Evolutionary conservation across 305 asterid genomes (phyloP), one percentile per base, ranked within the genome.

Genomic region (Andrographis paniculata): DNA sequence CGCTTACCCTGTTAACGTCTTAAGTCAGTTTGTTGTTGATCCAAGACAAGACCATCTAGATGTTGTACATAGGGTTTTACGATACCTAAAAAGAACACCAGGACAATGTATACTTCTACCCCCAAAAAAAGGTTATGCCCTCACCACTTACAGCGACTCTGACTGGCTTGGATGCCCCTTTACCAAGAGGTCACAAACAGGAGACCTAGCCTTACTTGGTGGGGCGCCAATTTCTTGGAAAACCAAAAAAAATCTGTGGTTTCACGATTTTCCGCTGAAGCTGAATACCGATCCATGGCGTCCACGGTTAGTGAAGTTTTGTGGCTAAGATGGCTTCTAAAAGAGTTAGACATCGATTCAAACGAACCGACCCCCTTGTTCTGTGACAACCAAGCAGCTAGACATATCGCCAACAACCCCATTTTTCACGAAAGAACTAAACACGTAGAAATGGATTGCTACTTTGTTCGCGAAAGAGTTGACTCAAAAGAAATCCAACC

Each of bases 351-450:
- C 20, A 0, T 2, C 18, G 0, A 0, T 20, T 1, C 5, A 16
- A 1, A 0, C 0, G n/a, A n/a, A 0, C 47, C 46, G 0, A 44
- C 37, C 12, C 17, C 24, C 0, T 9, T 56, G 0, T 20, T 0
- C 0, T 15, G 39, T 12, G 53, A 56, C 5, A 56, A 46, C 16
- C 12, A 45, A 1, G 18, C 47, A 0, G 47, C 61, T 0, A 0
- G 21, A 0, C 27, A 46, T 3, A 45, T 56, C 0, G 11, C 19
- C 0, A 10, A 7, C 0, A 56, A 45, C 10, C 47, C 47, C 0
- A 40, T 33, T 2, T 45, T 35, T 13, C 53, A 56, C 16, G 61
- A 45, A 3, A 20, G 61, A 15, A 52, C 48, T 0, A 52, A 52
- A 14, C 58, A 52, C 11, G 0, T 40, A 0, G 40, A 40, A 2